Conservation (phyloP, 1,284 basidiomycete species). For the Grifola frondosa region DNA sequence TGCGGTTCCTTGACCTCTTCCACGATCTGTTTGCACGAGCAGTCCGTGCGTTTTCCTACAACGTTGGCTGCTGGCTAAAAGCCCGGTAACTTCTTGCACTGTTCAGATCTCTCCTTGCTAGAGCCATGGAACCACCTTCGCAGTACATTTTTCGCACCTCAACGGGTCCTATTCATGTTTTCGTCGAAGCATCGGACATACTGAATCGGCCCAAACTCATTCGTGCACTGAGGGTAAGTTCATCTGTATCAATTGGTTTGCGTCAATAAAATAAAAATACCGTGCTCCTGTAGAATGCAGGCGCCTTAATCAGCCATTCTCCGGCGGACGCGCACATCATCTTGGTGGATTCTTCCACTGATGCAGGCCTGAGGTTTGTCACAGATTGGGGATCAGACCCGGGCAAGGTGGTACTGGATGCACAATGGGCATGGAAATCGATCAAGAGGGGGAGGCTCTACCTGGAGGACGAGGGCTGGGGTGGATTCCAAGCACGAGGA, state of each 20-base stretch:
- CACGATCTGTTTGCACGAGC: too few relatives aligned
- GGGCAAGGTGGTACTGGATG: conserved; percentile 46
- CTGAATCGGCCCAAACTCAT: conserved; percentile 49
- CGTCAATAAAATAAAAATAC: neutral
- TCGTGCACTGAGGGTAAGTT: conserved; percentile 47
- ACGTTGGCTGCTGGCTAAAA: too few relatives aligned
- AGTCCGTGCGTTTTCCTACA: too few relatives aligned
- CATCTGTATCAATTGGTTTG: neutral
- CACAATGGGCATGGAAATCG: conserved; percentile 18
- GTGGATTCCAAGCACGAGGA: conserved; percentile 38
- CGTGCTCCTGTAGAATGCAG: conserved; percentile 41
- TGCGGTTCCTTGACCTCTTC: too few relatives aligned
- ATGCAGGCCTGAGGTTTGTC: conserved; percentile 52
- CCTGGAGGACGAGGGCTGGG: conserved; percentile 53
- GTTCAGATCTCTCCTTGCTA: too few relatives aligned
- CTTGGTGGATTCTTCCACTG: conserved; percentile 51
- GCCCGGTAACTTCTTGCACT: too few relatives aligned
- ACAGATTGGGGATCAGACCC: conserved; percentile 53
- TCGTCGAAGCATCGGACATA: conserved; percentile 54
- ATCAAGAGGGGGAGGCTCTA: conserved; percentile 39
- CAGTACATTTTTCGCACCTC: too few relatives aligned
- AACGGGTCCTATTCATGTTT: conserved; percentile 41
- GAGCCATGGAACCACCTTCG: too few relatives aligned
- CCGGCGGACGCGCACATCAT: conserved; percentile 52
- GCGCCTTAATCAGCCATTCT: conserved; percentile 48